Evolutionary conservation across 768 basidiomycete species (phyloP).

Genomic region (Collybia mongolica): DNA sequence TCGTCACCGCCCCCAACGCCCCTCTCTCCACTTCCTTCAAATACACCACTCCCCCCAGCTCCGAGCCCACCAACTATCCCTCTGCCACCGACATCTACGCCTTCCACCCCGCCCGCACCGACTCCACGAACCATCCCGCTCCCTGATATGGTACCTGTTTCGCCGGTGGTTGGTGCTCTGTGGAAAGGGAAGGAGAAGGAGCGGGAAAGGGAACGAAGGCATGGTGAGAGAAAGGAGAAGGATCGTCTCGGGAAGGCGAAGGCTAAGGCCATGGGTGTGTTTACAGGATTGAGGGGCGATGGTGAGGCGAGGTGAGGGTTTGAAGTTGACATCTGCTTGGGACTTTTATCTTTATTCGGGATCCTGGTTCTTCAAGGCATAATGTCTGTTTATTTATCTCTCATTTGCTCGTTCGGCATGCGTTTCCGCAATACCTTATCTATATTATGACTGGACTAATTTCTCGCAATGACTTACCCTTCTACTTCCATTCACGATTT

Average conservation of each 20-base stretch:
- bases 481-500: too few relatives aligned
- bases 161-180: constrained; percentile 9
- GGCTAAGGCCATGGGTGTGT: constrained; percentile 6
- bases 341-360: too few relatives aligned
- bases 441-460: too few relatives aligned
- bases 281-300: background rate
- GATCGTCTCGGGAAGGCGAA: constrained; percentile 16
- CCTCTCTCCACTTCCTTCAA: background rate
- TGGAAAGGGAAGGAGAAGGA: constrained; percentile 30
- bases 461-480: too few relatives aligned
- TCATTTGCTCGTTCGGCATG: too few relatives aligned
- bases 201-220: constrained; percentile 21
- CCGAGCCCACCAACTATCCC: constrained; percentile 6
- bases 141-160: constrained; percentile 9
- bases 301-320: background rate
- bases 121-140: constrained; percentile 12
- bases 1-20: background rate
- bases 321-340: background rate
- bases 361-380: too few relatives aligned
- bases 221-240: background rate
- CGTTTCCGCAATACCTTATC: too few relatives aligned
- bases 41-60: background rate
- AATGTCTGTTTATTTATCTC: too few relatives aligned
- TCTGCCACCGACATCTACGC: background rate
- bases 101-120: background rate